These are phyloP conservation scores for Microascus cirrosus DNA, from an alignment of 2,329 filamentous ascomycete genomes.

Conservation along the genomic window DNA sequence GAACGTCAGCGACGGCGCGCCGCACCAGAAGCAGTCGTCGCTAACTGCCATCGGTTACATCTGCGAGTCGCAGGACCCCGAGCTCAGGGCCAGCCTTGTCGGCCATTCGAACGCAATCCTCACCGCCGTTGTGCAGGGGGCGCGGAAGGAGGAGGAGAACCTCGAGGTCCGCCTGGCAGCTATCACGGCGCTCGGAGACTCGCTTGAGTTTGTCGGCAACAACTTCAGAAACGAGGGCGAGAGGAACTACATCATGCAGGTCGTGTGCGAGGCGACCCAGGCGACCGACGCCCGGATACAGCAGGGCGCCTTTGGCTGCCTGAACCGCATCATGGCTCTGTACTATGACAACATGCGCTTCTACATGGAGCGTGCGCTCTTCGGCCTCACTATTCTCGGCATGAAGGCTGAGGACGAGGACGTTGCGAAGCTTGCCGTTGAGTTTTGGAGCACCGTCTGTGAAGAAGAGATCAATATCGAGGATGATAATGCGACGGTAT, in stretches of 20 bases:
- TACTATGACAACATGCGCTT: conserved; percentile 99
- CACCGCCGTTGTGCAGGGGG: conserved; percentile 94
- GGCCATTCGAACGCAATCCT: conserved; percentile 94
- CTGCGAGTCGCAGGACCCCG: conserved; percentile 86
- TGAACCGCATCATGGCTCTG: conserved; percentile 96
- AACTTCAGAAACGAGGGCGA: conserved; percentile 99
- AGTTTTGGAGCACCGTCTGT: conserved; percentile 99
- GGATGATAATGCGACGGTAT: conserved; percentile 78
- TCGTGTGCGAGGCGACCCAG: conserved; percentile 97
- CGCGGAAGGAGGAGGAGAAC: conserved; percentile 91
- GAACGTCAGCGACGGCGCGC: conserved; percentile 78
- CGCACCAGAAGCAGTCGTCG: conserved; percentile 88
- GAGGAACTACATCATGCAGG: conserved; percentile 99
- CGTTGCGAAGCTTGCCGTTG: conserved; percentile 92
- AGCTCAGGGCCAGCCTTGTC: conserved; percentile 69
- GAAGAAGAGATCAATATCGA: conserved; percentile 98
- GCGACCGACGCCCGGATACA: conserved; percentile 84
- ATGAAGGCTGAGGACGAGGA: conserved; percentile 99
- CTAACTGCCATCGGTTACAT: conserved; percentile 96
- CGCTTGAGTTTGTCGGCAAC: conserved; percentile 91
- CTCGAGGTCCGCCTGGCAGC: conserved; percentile 82
- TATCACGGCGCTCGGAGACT: conserved; percentile 89
- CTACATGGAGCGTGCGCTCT: conserved; percentile 99
- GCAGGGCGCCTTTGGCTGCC: conserved; percentile 88
- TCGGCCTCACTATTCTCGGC: conserved; percentile 91